Percentiles rank a stretch among this genome's conserved stretches.
phyloP scores from a whole-genome alignment of 805 yeast genomes.

The Candida andamanensis region DNA sequence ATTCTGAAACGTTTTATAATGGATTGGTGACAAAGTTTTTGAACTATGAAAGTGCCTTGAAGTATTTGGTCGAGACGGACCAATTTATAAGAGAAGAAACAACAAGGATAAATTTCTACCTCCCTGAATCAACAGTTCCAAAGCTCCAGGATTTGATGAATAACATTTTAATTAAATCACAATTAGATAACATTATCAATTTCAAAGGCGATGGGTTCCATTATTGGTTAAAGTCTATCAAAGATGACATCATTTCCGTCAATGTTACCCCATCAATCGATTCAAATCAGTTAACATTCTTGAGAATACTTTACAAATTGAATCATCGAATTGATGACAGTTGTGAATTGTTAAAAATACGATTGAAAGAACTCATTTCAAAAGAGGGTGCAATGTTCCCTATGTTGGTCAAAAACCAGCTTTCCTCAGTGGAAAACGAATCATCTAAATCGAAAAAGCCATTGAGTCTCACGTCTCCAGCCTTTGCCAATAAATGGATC shows the following conservation, averaged over 20 bases:
- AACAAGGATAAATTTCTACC: constrained; percentile 45
- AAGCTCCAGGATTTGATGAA: constrained; percentile 54
- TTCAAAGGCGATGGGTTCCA: constrained; percentile 50
- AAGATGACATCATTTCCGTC: constrained; percentile 1
- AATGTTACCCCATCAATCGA: background rate
- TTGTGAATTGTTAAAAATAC: constrained; percentile 43
- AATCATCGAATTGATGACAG: constrained; percentile 51
- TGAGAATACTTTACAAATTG: constrained; percentile 46
- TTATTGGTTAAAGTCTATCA: constrained; percentile 48
- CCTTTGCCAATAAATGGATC: constrained; percentile 66
- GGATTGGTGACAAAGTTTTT: constrained; percentile 42
- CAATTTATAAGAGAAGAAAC: constrained; percentile 61
- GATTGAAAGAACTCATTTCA: constrained; percentile 43
- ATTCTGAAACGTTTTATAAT: constrained; percentile 53
- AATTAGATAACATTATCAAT: constrained; percentile 50
- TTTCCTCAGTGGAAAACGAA: constrained; percentile 1
- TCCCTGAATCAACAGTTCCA: constrained; percentile 51
- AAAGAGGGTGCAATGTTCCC: constrained; percentile 36
- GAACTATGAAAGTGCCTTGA: constrained; percentile 42
- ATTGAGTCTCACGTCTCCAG: constrained; percentile 27
- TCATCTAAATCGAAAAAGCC: constrained; percentile 1
- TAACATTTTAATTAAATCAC: constrained; percentile 51
- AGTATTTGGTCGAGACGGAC: constrained; percentile 48
- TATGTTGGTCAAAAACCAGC: constrained; percentile 15
- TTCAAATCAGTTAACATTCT: constrained; percentile 29